Evolutionary conservation across 2,329 filamentous ascomycete genomes (phyloP).

Genomic region (Chaetothyriales sp.): DNA sequence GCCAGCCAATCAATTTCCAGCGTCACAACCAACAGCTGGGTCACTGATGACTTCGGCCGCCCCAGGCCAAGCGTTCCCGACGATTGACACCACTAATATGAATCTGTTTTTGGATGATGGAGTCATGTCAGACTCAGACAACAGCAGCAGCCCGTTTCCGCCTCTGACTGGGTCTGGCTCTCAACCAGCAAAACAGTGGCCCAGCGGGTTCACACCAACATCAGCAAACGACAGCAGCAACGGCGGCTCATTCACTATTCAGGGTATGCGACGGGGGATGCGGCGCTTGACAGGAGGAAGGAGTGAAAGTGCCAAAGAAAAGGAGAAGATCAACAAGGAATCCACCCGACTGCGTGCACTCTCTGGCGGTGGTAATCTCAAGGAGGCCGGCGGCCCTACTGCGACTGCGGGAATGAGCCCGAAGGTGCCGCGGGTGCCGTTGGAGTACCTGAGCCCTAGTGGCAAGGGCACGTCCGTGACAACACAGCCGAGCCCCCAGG

Average conservation of each 20-base stretch:
- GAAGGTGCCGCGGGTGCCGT: constrained; percentile 33
- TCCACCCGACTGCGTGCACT: constrained; percentile 28
- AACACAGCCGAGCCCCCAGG: background rate
- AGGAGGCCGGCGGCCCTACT: background rate
- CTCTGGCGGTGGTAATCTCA: constrained; percentile 9
- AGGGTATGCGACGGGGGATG: constrained; percentile 33
- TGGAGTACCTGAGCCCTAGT: constrained; percentile 29
- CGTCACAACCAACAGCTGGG: constrained; percentile 15
- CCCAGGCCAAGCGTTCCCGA: constrained; percentile 4
- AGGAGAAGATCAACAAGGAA: constrained; percentile 29
- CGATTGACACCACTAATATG: constrained; percentile 11
- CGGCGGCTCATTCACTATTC: constrained; percentile 29
- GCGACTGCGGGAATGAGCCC: constrained; percentile 11
- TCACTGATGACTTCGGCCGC: constrained; percentile 7
- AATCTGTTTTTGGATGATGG: constrained; percentile 52
- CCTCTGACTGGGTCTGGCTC: constrained; percentile 15
- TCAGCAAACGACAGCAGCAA: constrained; percentile 18
- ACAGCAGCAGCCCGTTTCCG: constrained; percentile 33
- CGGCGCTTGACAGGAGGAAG: constrained; percentile 32
- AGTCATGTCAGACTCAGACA: constrained; percentile 67
- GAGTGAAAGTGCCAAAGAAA: constrained; percentile 29
- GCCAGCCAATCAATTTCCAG: constrained; percentile 41
- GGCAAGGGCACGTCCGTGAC: background rate
- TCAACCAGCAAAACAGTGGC: constrained; percentile 6
- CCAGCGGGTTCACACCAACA: constrained; percentile 17